phyloP scores from a whole-genome alignment of 176 grass and related monocot genomes.

The Triticum turgidum region DNA sequence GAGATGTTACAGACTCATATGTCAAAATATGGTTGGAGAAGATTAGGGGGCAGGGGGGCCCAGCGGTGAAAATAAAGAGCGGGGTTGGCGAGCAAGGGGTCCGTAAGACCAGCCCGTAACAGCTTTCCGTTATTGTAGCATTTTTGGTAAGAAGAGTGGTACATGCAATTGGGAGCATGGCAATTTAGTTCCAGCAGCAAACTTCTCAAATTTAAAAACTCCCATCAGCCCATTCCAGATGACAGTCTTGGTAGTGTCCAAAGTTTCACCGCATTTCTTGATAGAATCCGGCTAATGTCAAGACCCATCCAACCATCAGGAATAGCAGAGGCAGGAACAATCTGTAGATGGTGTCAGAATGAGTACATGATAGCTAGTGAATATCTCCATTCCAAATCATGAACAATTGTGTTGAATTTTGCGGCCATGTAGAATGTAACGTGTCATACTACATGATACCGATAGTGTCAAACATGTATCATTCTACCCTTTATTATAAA shows the following conservation, averaged over 20 bases:
- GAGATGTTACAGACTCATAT: too few species aligned
- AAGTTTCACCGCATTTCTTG: constrained; percentile 48
- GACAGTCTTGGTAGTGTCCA: constrained; percentile 63
- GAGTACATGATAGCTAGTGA: background rate
- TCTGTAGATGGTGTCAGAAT: constrained; percentile 35
- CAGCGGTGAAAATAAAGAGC: too few species aligned
- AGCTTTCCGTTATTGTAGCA: too few species aligned
- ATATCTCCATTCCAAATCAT: background rate
- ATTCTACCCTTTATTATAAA: too few species aligned
- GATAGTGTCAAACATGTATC: too few species aligned
- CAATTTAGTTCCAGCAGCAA: constrained; percentile 53
- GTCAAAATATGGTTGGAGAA: too few species aligned
- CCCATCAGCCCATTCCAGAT: constrained; percentile 96
- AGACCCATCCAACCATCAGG: constrained; percentile 88
- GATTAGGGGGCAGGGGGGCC: too few species aligned
- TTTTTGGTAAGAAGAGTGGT: too few species aligned
- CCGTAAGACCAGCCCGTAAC: too few species aligned
- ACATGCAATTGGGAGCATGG: too few species aligned
- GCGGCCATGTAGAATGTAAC: background rate
- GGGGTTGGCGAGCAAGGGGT: too few species aligned
- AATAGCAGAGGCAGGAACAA: constrained; percentile 64
- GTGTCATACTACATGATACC: background rate
- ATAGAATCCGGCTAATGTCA: constrained; percentile 66
- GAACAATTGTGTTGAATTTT: background rate
- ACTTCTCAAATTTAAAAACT: constrained; percentile 88